phyloP scores from a whole-genome alignment of 2,329 filamentous ascomycete genomes.

The Colletotrichum trifolii region DNA sequence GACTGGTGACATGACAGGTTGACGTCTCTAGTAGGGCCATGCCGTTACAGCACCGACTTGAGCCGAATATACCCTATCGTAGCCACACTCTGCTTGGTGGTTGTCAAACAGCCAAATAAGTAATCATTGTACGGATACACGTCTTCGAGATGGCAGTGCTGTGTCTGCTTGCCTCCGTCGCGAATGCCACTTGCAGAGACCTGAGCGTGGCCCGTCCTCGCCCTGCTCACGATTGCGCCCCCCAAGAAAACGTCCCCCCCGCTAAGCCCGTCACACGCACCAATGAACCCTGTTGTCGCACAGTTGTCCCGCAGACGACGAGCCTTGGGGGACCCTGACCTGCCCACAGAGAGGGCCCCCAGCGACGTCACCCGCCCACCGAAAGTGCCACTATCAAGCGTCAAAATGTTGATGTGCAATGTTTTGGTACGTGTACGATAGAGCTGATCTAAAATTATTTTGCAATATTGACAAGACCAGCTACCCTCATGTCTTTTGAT shows the following conservation, averaged over 20 bases:
- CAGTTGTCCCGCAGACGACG: constrained; percentile 17
- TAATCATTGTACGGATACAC: not conserved
- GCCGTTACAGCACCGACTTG: constrained; percentile 7
- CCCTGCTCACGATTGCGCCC: constrained; percentile 9
- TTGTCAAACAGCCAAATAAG: not conserved
- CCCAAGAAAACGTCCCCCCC: constrained; percentile 7
- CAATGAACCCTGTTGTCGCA: constrained; percentile 23
- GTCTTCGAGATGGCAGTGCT: constrained; percentile 1
- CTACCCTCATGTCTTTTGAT: no score
- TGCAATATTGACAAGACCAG: no score
- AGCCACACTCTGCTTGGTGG: not conserved
- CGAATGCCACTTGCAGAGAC: constrained; percentile 14
- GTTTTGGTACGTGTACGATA: no score
- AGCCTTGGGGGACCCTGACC: constrained; percentile 23
- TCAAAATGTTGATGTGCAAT: no score
- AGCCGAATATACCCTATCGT: not conserved
- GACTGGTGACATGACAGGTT: not conserved
- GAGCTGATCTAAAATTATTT: no score
- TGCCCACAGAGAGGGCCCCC: constrained; percentile 22
- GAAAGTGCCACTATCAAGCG: not conserved
- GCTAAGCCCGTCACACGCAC: constrained; percentile 30
- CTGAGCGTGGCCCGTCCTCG: constrained; percentile 16
- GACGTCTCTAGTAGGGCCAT: not conserved
- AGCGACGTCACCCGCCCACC: constrained; percentile 31
- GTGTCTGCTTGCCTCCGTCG: constrained; percentile 7